Percentiles rank a stretch among this genome's conserved stretches.
These are phyloP conservation scores for Stephania yunnanensis DNA, from an alignment of 164 flowering plant genomes.

Conservation along the genomic window DNA sequence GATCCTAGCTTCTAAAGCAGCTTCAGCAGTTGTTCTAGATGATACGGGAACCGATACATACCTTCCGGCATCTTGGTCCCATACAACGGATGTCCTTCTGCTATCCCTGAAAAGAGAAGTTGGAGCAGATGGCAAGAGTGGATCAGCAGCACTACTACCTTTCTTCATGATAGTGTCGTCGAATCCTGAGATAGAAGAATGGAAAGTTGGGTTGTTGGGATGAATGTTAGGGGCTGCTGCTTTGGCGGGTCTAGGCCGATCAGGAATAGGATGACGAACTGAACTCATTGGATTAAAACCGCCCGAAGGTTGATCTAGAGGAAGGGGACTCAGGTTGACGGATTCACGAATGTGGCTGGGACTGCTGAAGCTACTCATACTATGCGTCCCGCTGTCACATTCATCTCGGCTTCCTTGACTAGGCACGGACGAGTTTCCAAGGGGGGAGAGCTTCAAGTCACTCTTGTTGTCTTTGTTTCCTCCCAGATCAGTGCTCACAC, in stretches of 20 bases:
- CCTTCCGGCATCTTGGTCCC: conserved; percentile 98
- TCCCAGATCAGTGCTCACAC: conserved; percentile 61
- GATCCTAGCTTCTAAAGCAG: conserved; percentile 40
- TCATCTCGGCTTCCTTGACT: conserved; percentile 85
- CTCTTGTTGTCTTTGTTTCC: conserved; percentile 48
- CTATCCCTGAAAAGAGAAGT: conserved; percentile 59
- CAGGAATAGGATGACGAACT: conserved; percentile 26
- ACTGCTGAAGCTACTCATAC: conserved; percentile 86
- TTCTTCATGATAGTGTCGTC: conserved; percentile 49
- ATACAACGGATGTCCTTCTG: conserved; percentile 77
- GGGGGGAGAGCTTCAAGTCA: conserved; percentile 37
- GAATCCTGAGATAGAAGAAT: conserved; percentile 30
- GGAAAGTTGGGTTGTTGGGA: conserved; percentile 25
- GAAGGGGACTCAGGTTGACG: conserved; percentile 72
- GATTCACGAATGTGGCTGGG: conserved; percentile 75
- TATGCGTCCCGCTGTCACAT: conserved; percentile 78
- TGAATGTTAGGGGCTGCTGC: conserved; percentile 20
- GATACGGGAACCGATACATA: conserved; percentile 73
- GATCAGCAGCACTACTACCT: conserved; percentile 38
- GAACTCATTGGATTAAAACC: conserved; percentile 28
- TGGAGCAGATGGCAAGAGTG: conserved; percentile 39
- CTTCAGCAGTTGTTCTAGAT: conserved; percentile 21
- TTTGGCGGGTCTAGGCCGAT: conserved; percentile 29
- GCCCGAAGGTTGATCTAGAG: conserved; percentile 39
- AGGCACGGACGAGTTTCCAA: conserved; percentile 57